Evolutionary conservation across 768 basidiomycete species (phyloP).

Genomic region (Suillus subalutaceus): DNA sequence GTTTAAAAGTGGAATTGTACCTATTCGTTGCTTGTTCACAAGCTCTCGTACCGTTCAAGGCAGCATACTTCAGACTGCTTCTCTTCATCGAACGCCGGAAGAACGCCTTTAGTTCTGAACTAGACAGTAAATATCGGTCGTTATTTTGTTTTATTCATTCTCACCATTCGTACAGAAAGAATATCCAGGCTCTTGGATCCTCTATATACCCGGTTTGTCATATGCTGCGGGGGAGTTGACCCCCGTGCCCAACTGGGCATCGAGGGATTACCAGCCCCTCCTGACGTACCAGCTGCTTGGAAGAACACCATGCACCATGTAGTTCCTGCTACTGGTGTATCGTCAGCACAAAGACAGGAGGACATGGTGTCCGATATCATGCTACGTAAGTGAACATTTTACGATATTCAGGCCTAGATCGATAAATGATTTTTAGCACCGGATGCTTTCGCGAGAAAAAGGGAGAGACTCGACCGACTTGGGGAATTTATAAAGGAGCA

Average conservation of each 20-base stretch:
- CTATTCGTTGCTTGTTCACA: conserved; percentile 49
- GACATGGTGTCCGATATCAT: neutral
- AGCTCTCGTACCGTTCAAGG: conserved; percentile 43
- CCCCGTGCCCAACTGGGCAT: conserved; percentile 29
- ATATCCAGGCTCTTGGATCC: conserved; percentile 37
- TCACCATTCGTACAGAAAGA: conserved; percentile 26
- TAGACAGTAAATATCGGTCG: conserved; percentile 23
- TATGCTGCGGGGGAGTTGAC: conserved; percentile 28
- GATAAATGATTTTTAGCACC: neutral
- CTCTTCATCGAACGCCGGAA: conserved; percentile 42
- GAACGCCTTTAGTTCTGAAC: conserved; percentile 24
- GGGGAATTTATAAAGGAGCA: neutral
- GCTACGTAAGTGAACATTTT: neutral
- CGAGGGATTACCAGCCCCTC: neutral
- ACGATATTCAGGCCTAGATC: neutral
- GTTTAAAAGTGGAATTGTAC: conserved; percentile 44
- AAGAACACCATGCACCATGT: neutral
- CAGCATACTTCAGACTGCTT: conserved; percentile 52
- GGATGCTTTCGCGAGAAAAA: neutral
- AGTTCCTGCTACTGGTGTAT: neutral
- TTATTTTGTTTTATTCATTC: neutral
- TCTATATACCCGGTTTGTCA: conserved; percentile 32
- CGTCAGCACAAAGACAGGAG: neutral
- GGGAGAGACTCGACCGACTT: neutral
- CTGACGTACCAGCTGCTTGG: neutral